phyloP scores from a whole-genome alignment of 2,329 filamentous ascomycete species.

The Xylaria sp. region DNA sequence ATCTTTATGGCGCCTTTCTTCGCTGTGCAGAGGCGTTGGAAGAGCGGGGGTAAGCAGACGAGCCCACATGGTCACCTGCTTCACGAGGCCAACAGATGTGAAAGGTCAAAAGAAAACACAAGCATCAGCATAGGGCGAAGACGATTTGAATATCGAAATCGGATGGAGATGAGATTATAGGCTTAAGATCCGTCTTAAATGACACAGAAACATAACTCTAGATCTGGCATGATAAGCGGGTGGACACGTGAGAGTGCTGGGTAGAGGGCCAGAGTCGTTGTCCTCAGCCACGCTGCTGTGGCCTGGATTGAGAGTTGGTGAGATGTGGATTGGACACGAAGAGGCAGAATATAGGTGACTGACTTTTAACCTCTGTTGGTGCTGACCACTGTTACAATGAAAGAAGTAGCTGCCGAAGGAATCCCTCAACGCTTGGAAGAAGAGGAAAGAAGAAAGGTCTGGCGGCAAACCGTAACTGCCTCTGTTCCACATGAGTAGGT shows the following conservation, averaged over 20 bases:
- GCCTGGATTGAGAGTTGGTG: not conserved
- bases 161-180: not conserved
- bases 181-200: not conserved
- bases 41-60: conserved; percentile 25
- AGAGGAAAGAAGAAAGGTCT: not conserved
- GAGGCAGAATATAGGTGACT: not conserved
- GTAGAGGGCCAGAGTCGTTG: not conserved
- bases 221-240: not conserved
- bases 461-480: not conserved
- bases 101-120: not conserved
- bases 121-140: not conserved
- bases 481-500: not conserved
- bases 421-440: not conserved
- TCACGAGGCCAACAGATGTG: not conserved
- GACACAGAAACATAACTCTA: not conserved
- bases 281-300: not conserved
- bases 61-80: conserved; percentile 23
- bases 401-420: not conserved
- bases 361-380: not conserved
- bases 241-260: not conserved
- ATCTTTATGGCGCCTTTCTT: conserved; percentile 18
- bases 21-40: conserved; percentile 32
- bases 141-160: not conserved
- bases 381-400: not conserved
- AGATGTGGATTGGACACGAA: not conserved